phyloP scores from a whole-genome alignment of 1,284 basidiomycete genomes.

The Mycosarcoma mackinlayi region DNA sequence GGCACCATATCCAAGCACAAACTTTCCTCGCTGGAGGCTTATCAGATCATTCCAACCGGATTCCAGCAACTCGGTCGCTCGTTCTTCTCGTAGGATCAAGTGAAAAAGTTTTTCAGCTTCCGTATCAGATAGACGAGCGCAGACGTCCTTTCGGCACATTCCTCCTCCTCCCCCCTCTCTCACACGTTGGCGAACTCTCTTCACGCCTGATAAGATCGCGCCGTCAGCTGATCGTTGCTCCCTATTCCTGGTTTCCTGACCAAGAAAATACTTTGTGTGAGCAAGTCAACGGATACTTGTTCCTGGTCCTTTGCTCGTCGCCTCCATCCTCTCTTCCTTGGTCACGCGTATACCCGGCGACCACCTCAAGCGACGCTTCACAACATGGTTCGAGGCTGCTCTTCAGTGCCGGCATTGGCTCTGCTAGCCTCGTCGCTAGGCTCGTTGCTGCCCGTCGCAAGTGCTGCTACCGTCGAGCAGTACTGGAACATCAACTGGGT shows the following conservation, averaged over 20 bases:
- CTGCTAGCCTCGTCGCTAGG: constrained; percentile 22
- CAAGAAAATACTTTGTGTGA: no score
- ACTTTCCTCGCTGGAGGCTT: constrained; percentile 3
- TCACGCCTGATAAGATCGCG: not conserved
- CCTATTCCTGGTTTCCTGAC: not conserved
- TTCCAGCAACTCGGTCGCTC: not conserved
- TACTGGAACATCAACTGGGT: constrained; percentile 77
- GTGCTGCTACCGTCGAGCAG: constrained; percentile 55
- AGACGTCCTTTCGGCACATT: not conserved
- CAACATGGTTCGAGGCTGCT: constrained; percentile 29
- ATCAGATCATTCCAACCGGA: constrained; percentile 9
- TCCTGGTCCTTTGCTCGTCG: no score
- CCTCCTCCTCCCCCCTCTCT: not conserved
- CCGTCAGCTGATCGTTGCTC: not conserved
- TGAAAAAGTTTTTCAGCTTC: not conserved
- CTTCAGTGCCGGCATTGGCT: constrained; percentile 24
- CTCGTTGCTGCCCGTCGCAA: constrained; percentile 24
- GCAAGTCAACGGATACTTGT: no score
- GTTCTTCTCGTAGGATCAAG: not conserved
- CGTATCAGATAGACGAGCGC: constrained; percentile 17
- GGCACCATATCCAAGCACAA: not conserved
- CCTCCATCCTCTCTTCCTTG: not conserved
- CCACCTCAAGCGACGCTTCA: not conserved
- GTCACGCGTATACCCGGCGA: not conserved
- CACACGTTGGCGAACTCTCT: not conserved